Evolutionary conservation across 2,329 filamentous ascomycete genomes (phyloP).

Genomic region (Verticillium nubilum): DNA sequence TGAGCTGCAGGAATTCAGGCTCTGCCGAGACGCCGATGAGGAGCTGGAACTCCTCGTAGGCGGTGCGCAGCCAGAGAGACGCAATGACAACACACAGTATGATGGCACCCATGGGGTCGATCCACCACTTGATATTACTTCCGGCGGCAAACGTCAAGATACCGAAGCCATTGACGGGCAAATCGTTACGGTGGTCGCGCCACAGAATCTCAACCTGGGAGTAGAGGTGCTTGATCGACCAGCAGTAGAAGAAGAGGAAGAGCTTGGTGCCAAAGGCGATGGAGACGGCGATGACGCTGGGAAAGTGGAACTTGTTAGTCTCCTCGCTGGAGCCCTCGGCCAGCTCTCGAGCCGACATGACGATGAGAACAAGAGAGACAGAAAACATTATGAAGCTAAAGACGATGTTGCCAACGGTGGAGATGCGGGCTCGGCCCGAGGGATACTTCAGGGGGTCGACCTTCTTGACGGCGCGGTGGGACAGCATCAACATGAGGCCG

Average conservation of each 20-base stretch:
- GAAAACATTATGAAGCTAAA: constrained; percentile 96
- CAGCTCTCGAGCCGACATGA: constrained; percentile 74
- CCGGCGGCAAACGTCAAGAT: constrained; percentile 89
- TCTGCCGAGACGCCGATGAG: constrained; percentile 86
- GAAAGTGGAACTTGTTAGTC: constrained; percentile 66
- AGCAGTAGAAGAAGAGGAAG: constrained; percentile 83
- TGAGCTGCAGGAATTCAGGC: constrained; percentile 81
- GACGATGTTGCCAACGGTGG: constrained; percentile 91
- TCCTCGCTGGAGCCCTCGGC: constrained; percentile 38
- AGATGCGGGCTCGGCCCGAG: constrained; percentile 86
- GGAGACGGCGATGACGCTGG: constrained; percentile 78
- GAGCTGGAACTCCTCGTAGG: constrained; percentile 83
- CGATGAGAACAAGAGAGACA: constrained; percentile 88
- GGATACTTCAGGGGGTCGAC: constrained; percentile 86
- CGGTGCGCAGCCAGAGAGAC: constrained; percentile 75
- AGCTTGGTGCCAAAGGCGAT: constrained; percentile 85
- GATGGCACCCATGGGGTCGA: constrained; percentile 89
- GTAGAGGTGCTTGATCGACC: constrained; percentile 83
- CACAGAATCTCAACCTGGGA: constrained; percentile 87
- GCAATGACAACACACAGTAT: constrained; percentile 75
- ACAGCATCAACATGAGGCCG: constrained; percentile 81
- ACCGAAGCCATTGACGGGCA: constrained; percentile 94
- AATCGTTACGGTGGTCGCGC: constrained; percentile 95
- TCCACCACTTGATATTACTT: constrained; percentile 85
- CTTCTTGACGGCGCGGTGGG: constrained; percentile 78